These are phyloP conservation scores for Populus hybrid DNA, from an alignment of 441 rosid species.

Conservation along the genomic window DNA sequence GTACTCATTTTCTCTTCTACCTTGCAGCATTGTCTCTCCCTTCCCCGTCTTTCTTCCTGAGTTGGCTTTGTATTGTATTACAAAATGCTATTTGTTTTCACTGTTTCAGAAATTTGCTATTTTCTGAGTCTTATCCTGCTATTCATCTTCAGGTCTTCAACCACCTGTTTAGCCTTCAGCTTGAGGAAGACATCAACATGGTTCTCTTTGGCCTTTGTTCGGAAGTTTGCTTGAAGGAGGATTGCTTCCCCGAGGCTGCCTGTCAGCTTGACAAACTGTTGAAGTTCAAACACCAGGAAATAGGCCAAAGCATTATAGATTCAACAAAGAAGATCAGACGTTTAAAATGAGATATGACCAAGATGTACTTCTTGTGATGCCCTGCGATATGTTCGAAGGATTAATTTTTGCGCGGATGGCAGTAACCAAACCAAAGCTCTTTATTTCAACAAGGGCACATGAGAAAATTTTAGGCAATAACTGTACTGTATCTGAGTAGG, in stretches of 20 bases:
- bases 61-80: neutral
- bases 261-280: constrained; percentile 49
- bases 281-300: constrained; percentile 47
- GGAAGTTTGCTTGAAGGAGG: constrained; percentile 37
- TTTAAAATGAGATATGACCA: constrained; percentile 34
- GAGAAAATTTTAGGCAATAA: neutral
- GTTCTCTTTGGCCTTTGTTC: constrained; percentile 69
- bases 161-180: constrained; percentile 72
- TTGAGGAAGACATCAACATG: constrained; percentile 79
- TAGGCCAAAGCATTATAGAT: constrained; percentile 54
- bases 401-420: no score
- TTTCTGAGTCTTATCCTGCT: constrained; percentile 3
- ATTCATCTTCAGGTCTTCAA: constrained; percentile 52
- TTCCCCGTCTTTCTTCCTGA: neutral
- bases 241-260: constrained; percentile 48
- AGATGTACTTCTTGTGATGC: neutral
- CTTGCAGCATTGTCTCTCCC: neutral
- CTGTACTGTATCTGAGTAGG: neutral
- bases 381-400: neutral
- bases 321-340: constrained; percentile 56
- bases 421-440: neutral
- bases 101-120: neutral
- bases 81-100: neutral
- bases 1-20: neutral
- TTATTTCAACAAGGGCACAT: neutral